Base-by-base conservation (phyloP, 176 grass and related monocot genomes). In the Phragmites australis region DNA sequence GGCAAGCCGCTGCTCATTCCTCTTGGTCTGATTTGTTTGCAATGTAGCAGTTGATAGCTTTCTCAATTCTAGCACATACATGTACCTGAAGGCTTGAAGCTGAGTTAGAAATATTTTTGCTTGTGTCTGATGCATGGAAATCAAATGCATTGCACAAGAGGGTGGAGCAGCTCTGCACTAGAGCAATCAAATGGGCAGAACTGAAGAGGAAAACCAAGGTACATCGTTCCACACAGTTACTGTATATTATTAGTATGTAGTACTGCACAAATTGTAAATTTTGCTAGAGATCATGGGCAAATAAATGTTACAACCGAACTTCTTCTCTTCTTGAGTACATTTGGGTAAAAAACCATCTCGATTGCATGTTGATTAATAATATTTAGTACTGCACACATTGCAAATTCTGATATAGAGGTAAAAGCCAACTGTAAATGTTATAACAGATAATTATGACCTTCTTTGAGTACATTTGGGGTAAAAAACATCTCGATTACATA, bases 101-200 rank as follows among this genome's bases (percentile, higher is more conserved):
- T 57, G 54, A 78, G 7, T 34, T 23, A 1, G 3, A 29, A 70
- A 50, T 70, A 11, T 8, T 26, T 19, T 27, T 37, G 65, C 17
- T 55, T 70, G 34, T 70, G 18, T 47, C 71, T 30, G 62, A 57
- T 71, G 65, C 88, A 98, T 92, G 96, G 50, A 99, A 99, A 74
- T 99, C 96, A 30, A 92, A 99, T 84, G 96, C 96, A 18, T 48
- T 99, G 86, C 96, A 99, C 79, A 99, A 93, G 84, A 99, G 96
- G 74, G 92, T 99, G 81, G 96, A 99, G 74, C 96, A 99, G 84
- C 83, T 99, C 30, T 99, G 96, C 82, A 99, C 96, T 0, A 93
- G 96, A 39, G 96, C 96, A 13, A 95, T 95, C 70, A 91, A 88
- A 79, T 99, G 96, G 96, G 96, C 92, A 75, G 21, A 93, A n/a